These are phyloP conservation scores for Camelina hispida DNA, from an alignment of 345 rosid species.

Conservation along the genomic window DNA sequence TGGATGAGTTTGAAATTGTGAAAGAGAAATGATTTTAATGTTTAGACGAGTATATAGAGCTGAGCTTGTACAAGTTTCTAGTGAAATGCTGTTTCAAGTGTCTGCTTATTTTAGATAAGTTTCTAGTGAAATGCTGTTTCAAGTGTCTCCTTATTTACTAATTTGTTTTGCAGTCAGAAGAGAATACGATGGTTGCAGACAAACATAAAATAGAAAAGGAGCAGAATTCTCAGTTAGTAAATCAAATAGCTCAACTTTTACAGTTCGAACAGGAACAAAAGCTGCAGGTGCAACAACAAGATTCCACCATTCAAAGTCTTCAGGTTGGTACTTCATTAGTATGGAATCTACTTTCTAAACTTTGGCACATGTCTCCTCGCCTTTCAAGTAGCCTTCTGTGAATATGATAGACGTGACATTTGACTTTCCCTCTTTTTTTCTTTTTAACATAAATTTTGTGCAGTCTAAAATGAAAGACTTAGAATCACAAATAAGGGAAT, in stretches of 20 bases:
- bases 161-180: conserved; percentile 75
- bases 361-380: not conserved
- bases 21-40: not conserved
- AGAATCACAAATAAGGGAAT: conserved; percentile 76
- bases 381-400: conserved; percentile 20
- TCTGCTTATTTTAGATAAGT: no score
- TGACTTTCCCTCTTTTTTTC: conserved; percentile 12
- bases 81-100: conserved; percentile 3
- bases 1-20: no score
- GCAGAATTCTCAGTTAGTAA: conserved; percentile 78
- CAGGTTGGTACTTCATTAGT: conserved; percentile 57
- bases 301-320: conserved; percentile 76
- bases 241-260: conserved; percentile 72
- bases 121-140: no score
- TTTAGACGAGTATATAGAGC: conserved; percentile 8
- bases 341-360: conserved; percentile 27
- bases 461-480: conserved; percentile 74
- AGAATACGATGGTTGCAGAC: conserved; percentile 76
- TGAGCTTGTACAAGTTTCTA: no score
- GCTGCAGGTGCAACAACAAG: conserved; percentile 69
- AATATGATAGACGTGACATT: conserved; percentile 27
- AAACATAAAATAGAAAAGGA: conserved; percentile 82
- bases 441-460: conserved; percentile 13
- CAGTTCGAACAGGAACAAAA: conserved; percentile 80
- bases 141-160: not conserved